Conservation (phyloP, 208 protist species). For the Endotrypanum monterogeii region DNA sequence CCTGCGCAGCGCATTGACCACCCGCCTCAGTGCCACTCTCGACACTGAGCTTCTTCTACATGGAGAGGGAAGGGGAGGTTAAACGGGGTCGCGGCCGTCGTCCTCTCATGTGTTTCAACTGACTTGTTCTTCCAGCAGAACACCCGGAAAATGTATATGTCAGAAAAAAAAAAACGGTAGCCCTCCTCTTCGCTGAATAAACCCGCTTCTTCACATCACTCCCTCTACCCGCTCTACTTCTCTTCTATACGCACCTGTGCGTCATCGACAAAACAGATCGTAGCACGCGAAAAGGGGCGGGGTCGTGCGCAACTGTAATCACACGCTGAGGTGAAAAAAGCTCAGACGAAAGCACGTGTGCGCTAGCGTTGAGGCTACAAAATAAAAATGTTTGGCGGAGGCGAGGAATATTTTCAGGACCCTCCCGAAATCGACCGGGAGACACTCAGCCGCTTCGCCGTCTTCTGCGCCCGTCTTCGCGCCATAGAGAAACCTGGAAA, state of each 20-base stretch:
- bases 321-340: not conserved
- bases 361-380: not conserved
- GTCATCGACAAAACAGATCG: not conserved
- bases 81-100: not conserved
- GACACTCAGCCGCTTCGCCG: slow-evolving; percentile 72
- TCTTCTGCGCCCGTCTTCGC: slow-evolving; percentile 77
- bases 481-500: slow-evolving; percentile 76
- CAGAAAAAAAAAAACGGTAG: not conserved
- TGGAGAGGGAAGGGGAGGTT: not conserved
- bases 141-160: no score
- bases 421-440: slow-evolving; percentile 81
- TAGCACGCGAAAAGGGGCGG: not conserved
- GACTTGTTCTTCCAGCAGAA: not conserved
- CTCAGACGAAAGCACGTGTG: not conserved
- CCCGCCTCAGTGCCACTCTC: no score
- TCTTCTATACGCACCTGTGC: not conserved
- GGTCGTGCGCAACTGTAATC: not conserved
- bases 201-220: not conserved
- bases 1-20: not conserved
- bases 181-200: not conserved
- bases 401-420: slow-evolving; percentile 90
- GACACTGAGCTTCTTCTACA: not conserved
- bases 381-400: slow-evolving; percentile 89
- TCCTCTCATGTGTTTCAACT: not conserved
- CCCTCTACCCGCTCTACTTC: not conserved